phyloP scores from a whole-genome alignment of 225 moss, liverwort and hornwort species.

The Polytrichum commune region DNA sequence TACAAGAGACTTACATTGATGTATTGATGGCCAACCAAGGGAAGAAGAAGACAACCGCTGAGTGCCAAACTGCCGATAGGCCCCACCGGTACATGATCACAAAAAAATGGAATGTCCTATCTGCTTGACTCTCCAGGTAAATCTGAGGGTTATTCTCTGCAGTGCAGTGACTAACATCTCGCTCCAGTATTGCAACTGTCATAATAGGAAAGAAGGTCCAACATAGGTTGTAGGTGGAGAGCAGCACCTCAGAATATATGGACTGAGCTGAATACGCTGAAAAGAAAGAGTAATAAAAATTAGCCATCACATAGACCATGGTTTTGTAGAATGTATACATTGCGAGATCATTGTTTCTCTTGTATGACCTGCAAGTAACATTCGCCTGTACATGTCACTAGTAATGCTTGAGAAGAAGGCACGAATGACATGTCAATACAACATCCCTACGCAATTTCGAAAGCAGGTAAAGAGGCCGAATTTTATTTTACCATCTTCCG shows the following conservation, averaged over 20 bases:
- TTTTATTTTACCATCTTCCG: constrained; percentile 52
- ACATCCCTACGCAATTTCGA: too few species aligned
- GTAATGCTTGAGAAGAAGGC: too few species aligned
- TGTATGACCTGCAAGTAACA: constrained; percentile 65
- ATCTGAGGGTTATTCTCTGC: constrained; percentile 86
- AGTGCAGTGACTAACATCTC: constrained; percentile 67
- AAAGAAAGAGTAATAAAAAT: constrained; percentile 63
- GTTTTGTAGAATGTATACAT: constrained; percentile 85
- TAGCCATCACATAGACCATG: constrained; percentile 52
- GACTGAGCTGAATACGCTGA: constrained; percentile 72
- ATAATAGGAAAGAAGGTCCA: constrained; percentile 72
- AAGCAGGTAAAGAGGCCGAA: too few species aligned
- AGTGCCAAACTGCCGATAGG: constrained; percentile 59
- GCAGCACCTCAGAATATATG: constrained; percentile 41
- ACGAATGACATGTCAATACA: too few species aligned
- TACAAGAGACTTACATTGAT: constrained; percentile 28
- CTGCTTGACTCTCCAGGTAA: constrained; percentile 69
- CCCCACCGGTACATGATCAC: constrained; percentile 44
- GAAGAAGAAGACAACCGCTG: constrained; percentile 58
- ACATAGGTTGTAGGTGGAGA: constrained; percentile 64
- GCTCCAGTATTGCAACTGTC: constrained; percentile 61
- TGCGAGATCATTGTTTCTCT: constrained; percentile 74
- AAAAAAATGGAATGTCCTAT: constrained; percentile 43
- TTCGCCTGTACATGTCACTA: too few species aligned
- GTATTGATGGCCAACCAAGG: constrained; percentile 32